Evolutionary conservation across 306 rosid genomes (phyloP), one percentile per base, ranked within the genome.

Genomic region (Trifolium repens): DNA sequence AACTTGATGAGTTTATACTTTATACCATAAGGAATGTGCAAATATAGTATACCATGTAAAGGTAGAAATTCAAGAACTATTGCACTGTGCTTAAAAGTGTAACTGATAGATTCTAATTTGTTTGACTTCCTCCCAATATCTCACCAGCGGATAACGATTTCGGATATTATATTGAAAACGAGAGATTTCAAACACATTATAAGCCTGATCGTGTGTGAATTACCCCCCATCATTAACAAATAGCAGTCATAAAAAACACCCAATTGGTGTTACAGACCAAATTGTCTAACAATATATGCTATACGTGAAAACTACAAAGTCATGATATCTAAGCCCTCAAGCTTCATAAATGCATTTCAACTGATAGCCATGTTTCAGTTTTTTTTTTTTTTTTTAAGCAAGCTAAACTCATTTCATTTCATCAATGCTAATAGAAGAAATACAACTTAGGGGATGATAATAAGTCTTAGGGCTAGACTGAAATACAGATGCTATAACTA

Each of bases 321-420:
- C 86, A 30, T 32, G 26, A 77, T 82, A 22, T 46, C 88, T 64
- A 89, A 79, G 77, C 84, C 91, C 34, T 62, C 97, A 43, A 92
- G 91, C 81, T 92, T 89, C 83, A 92, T 92, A 66, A 92, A 92
- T 82, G 97, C 97, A 17, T 92, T 92, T 78, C 85, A 85, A 71
- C 73, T 92, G 68, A 89, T 92, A 85, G 96, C 96, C 74, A 89
- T 89, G 96, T 88, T 93, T 71, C 85, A 84, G 34, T n/a, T n/a
- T n/a, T n/a, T 2, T 24, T 24, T 24, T 24, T 32, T 32, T 32
- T 32, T 32, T 32, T 32, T 1, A 32, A 4, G 35, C 5, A 3
- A 32, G 5, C 4, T 2, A 2, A 32, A 32, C 4, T 32, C 35
- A 32, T 2, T 32, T 32, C 35, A 32, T 32, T 32, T 32, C 35